Percentiles rank a stretch among this genome's conserved stretches.
Evolutionary conservation across 2,329 filamentous ascomycete species (phyloP).

Genomic region (Juglanconis sp.): DNA sequence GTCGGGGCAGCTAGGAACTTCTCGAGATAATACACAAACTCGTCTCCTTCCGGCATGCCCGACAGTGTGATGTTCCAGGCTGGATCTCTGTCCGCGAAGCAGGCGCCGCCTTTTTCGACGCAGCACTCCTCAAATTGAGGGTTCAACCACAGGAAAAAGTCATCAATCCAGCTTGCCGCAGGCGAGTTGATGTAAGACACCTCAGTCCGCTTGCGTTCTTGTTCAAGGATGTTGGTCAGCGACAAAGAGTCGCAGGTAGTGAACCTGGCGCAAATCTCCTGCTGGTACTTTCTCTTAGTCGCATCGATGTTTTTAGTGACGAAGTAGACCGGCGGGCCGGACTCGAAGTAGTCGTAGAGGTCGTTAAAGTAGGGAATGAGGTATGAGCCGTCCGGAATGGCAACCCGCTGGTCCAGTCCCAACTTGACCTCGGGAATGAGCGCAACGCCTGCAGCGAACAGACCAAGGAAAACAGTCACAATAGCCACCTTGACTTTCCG

Average conservation of each 20-base stretch:
- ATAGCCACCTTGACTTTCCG: slow-evolving; percentile 77
- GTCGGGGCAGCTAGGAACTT: slow-evolving; percentile 82
- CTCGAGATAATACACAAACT: slow-evolving; percentile 82
- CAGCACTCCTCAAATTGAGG: slow-evolving; percentile 74
- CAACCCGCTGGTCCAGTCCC: slow-evolving; percentile 90
- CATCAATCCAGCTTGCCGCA: slow-evolving; percentile 93
- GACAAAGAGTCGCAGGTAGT: slow-evolving; percentile 83
- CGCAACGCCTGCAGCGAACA: slow-evolving; percentile 82
- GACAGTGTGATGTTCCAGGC: slow-evolving; percentile 84
- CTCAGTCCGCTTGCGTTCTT: slow-evolving; percentile 85
- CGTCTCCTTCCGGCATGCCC: slow-evolving; percentile 90
- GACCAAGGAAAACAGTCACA: slow-evolving; percentile 76
- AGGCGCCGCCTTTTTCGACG: slow-evolving; percentile 66
- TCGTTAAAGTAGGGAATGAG: slow-evolving; percentile 96
- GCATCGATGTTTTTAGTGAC: slow-evolving; percentile 79
- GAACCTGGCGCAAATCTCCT: slow-evolving; percentile 85
- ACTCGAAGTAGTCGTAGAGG: slow-evolving; percentile 85
- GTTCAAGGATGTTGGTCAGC: slow-evolving; percentile 84
- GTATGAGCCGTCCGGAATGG: slow-evolving; percentile 90
- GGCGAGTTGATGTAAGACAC: slow-evolving; percentile 85
- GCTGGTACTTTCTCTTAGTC: slow-evolving; percentile 72
- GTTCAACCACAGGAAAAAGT: slow-evolving; percentile 96
- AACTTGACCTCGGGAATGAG: slow-evolving; percentile 81
- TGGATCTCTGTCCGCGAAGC: slow-evolving; percentile 74
- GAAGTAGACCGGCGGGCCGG: slow-evolving; percentile 93